A percentile compares a stretch with the other conserved stretches of the same genome.
phyloP scores from a whole-genome alignment of 345 rosid species.

The Rhizophora mangle region DNA sequence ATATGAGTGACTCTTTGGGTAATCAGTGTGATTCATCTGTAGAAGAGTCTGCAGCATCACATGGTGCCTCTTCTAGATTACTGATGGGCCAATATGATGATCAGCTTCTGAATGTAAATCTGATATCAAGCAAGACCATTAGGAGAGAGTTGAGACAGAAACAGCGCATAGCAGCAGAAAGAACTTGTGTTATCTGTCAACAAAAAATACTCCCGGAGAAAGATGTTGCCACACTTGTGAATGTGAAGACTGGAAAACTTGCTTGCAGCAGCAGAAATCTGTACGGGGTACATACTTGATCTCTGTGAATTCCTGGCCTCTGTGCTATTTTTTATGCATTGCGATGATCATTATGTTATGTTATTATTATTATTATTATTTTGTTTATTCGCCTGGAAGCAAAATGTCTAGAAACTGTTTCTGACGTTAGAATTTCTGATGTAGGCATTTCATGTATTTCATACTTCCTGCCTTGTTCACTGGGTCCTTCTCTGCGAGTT shows the following conservation, averaged over 20 bases:
- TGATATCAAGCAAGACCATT: constrained; percentile 50
- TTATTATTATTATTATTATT: background rate
- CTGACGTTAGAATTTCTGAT: background rate
- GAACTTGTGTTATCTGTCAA: constrained; percentile 84
- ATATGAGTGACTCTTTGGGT: constrained; percentile 55
- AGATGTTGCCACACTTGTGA: constrained; percentile 78
- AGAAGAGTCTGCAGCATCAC: constrained; percentile 58
- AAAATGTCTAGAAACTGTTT: constrained; percentile 1
- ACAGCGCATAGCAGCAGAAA: constrained; percentile 71
- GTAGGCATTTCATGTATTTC: constrained; percentile 85
- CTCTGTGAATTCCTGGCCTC: constrained; percentile 10
- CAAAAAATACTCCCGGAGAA: constrained; percentile 86
- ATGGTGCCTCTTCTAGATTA: constrained; percentile 43
- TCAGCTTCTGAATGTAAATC: constrained; percentile 47
- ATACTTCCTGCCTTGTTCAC: constrained; percentile 81
- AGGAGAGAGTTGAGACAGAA: constrained; percentile 80
- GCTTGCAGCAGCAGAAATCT: constrained; percentile 77
- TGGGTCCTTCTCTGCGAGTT: constrained; percentile 85
- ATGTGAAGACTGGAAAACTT: constrained; percentile 72
- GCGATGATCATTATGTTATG: background rate
- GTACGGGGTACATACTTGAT: constrained; percentile 49
- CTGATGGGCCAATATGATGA: constrained; percentile 52
- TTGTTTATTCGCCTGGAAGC: background rate
- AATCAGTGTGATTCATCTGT: constrained; percentile 58
- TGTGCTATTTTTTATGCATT: background rate